Evolutionary conservation across 129 eudicot genomes (phyloP).

Genomic region (Cynara cardunculus): DNA sequence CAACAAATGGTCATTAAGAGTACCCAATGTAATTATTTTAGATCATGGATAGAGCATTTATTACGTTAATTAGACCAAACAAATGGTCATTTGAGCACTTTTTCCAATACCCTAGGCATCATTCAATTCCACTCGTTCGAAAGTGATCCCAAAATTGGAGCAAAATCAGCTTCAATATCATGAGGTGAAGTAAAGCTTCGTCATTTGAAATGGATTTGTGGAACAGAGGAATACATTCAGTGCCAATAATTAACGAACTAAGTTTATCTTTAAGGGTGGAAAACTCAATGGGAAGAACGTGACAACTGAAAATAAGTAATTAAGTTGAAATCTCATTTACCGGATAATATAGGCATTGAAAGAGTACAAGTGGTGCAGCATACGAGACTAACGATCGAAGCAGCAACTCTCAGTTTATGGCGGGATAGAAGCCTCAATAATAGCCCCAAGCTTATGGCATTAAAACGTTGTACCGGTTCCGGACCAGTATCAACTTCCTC

Average conservation of each 20-base stretch:
- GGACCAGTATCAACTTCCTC: slow-evolving; percentile 27
- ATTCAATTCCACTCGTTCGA: background rate
- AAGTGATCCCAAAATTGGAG: background rate
- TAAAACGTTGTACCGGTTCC: slow-evolving; percentile 36
- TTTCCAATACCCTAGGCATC: background rate
- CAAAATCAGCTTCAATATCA: background rate
- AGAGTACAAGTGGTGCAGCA: slow-evolving; percentile 75
- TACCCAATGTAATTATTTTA: background rate
- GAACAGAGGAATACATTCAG: background rate
- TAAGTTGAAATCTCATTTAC: slow-evolving; percentile 25
- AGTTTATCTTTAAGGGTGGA: background rate
- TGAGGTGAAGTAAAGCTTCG: slow-evolving; percentile 6
- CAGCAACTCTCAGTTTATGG: slow-evolving; percentile 59
- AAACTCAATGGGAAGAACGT: slow-evolving; percentile 4
- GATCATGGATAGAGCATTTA: background rate
- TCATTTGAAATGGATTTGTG: background rate
- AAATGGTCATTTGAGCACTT: background rate
- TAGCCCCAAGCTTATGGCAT: slow-evolving; percentile 62
- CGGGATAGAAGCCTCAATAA: slow-evolving; percentile 53
- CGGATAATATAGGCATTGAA: slow-evolving; percentile 77
- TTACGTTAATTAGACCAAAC: background rate
- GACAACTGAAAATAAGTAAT: slow-evolving; percentile 1
- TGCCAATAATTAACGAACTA: background rate
- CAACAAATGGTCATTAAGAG: slow-evolving; percentile 1
- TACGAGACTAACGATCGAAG: slow-evolving; percentile 51